These are phyloP conservation scores for Amanita fuliginea DNA, from an alignment of 768 basidiomycete species.

Conservation along the genomic window DNA sequence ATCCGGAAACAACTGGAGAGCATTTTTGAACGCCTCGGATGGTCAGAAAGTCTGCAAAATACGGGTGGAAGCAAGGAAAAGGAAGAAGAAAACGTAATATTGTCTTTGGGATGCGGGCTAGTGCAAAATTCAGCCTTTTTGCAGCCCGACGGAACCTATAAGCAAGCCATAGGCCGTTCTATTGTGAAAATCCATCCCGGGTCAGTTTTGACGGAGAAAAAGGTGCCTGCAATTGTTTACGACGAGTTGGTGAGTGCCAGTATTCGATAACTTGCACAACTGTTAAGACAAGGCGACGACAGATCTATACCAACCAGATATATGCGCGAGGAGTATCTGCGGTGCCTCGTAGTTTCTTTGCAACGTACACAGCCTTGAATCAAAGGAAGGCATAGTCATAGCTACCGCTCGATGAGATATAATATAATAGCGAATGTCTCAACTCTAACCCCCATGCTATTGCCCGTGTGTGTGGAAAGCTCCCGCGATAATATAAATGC, in stretches of 20 bases:
- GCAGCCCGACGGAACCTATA: slow-evolving; percentile 83
- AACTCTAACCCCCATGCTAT: no score
- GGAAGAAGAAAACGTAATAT: slow-evolving; percentile 55
- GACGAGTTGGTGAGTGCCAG: slow-evolving; percentile 70
- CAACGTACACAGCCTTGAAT: slow-evolving; percentile 21
- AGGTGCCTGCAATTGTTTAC: slow-evolving; percentile 80
- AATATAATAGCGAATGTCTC: no score
- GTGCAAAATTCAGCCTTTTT: slow-evolving; percentile 77
- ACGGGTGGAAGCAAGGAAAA: slow-evolving; percentile 30
- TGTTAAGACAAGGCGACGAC: not conserved
- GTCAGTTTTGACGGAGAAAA: slow-evolving; percentile 72
- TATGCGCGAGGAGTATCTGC: slow-evolving; percentile 90
- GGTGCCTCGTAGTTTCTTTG: slow-evolving; percentile 47
- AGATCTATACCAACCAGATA: slow-evolving; percentile 75
- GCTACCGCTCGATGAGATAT: no score
- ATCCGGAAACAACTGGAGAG: slow-evolving; percentile 71
- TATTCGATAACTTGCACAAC: slow-evolving; percentile 1
- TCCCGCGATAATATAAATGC: no score
- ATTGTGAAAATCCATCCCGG: slow-evolving; percentile 89
- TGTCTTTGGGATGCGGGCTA: slow-evolving; percentile 70
- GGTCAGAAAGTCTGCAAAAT: slow-evolving; percentile 42
- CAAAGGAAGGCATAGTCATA: slow-evolving; percentile 17
- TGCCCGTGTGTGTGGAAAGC: no score
- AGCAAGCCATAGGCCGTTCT: slow-evolving; percentile 62
- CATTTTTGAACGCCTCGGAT: slow-evolving; percentile 40